These are phyloP conservation scores for Adansonia digitata DNA, from an alignment of 345 rosid genomes.

Conservation along the genomic window DNA sequence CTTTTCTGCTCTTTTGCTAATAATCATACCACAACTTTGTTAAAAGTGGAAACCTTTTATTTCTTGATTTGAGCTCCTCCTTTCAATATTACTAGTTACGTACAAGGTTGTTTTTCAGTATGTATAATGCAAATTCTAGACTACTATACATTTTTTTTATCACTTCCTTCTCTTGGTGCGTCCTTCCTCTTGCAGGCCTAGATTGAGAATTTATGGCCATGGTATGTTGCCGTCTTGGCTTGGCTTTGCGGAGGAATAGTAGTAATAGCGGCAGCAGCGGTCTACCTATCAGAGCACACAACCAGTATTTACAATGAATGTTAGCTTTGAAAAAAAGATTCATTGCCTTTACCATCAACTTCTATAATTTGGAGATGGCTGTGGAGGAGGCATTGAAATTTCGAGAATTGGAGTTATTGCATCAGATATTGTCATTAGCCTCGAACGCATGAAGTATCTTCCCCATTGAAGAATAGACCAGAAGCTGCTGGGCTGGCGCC, in stretches of 20 bases:
- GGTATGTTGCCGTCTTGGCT: neutral
- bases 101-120: neutral
- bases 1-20: neutral
- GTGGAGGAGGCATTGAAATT: no score
- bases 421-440: no score
- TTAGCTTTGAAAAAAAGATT: neutral
- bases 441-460: no score
- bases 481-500: no score
- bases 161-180: neutral
- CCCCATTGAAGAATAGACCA: no score
- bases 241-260: neutral
- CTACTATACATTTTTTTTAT: neutral
- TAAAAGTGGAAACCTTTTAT: neutral
- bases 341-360: neutral
- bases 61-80: constrained; percentile 2
- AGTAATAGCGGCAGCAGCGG: no score
- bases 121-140: neutral
- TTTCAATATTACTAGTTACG: neutral
- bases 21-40: constrained; percentile 1
- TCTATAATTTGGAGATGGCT: no score
- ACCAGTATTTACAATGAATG: neutral
- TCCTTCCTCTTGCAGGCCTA: no score
- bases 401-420: no score
- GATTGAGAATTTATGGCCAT: neutral
- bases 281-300: neutral